Evolutionary conservation across 352 stramenopile species (phyloP).

Genomic region (Phytophthora citrophthora): DNA sequence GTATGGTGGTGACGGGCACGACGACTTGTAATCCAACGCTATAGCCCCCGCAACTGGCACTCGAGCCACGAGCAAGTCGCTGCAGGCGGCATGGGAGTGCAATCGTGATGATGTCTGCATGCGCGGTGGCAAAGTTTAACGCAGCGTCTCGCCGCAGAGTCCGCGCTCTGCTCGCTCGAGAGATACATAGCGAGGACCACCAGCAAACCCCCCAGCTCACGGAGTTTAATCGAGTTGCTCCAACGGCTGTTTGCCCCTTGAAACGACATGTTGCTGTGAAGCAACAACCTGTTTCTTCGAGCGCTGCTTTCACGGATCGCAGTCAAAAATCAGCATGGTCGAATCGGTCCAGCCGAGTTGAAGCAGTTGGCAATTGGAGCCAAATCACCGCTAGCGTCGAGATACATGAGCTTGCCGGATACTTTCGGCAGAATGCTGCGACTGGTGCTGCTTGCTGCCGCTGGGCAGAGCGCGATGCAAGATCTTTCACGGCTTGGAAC

Average conservation of each 20-base stretch:
- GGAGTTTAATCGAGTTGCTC: constrained; percentile 11
- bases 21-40: not conserved
- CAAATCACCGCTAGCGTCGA: constrained; percentile 5
- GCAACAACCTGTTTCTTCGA: too few species aligned
- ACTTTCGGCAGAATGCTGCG: not conserved
- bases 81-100: not conserved
- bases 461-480: not conserved
- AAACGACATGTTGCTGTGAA: constrained; percentile 10
- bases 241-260: constrained; percentile 4
- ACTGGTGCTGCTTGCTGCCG: not conserved
- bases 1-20: too few species aligned
- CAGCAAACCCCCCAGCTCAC: constrained; percentile 3
- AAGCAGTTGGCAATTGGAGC: constrained; percentile 26
- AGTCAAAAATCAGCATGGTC: not conserved
- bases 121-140: constrained; percentile 11
- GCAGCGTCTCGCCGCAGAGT: constrained; percentile 6
- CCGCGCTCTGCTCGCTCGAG: not conserved
- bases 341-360: constrained; percentile 17
- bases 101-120: constrained; percentile 13
- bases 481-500: constrained; percentile 8
- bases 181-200: constrained; percentile 17
- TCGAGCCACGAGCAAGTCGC: not conserved
- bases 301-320: not conserved
- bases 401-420: not conserved
- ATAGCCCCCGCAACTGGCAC: not conserved